Evolutionary conservation across 2,329 filamentous ascomycete species (phyloP), one percentile per base, ranked within the genome.

Genomic region (Lasiodiplodia sp.): DNA sequence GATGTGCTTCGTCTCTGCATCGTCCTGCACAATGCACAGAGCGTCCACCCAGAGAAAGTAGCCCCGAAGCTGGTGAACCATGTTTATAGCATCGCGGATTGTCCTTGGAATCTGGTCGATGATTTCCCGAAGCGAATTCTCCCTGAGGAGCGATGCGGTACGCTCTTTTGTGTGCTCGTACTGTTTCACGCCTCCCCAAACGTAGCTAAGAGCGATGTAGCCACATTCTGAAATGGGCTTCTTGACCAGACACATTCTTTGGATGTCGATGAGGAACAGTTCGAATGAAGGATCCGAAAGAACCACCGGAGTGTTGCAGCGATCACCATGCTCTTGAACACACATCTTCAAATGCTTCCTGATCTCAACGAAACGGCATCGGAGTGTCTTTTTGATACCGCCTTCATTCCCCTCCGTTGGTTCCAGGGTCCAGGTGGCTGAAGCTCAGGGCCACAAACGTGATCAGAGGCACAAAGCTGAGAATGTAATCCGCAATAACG

Each of bases 401-500:
- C 31, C 7, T 31, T 31, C 31, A 10, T 1, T 31, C 1, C 7
- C 2, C 31, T 10, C 10, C 31, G 31, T 34, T 34, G 8, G 10
- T 10, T 34, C 7, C 6, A 10, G 10, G 31, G 2, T 10, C 0
- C 1, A 34, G 2, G 31, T 34, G 8, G 31, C 31, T n/a, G n/a
- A n/a, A n/a, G n/a, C n/a, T n/a, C n/a, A n/a, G n/a, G n/a, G n/a
- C n/a, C n/a, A n/a, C n/a, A n/a, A n/a, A n/a, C n/a, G n/a, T n/a
- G n/a, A n/a, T n/a, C n/a, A n/a, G n/a, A n/a, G n/a, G 8, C 31
- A 7, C 10, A 10, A 31, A 7, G 31, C 1, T 31, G 8, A 34
- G 31, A 34, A 10, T 2, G 8, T 2, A 6, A 3, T 34, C 31
- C 0, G 31, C 2, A 10, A 34, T 10, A 1, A 34, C 0, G 0